Evolutionary conservation across 768 basidiomycete species (phyloP), one percentile per base, ranked within the genome.

Genomic region (Hygrophoropsis aurantiaca): DNA sequence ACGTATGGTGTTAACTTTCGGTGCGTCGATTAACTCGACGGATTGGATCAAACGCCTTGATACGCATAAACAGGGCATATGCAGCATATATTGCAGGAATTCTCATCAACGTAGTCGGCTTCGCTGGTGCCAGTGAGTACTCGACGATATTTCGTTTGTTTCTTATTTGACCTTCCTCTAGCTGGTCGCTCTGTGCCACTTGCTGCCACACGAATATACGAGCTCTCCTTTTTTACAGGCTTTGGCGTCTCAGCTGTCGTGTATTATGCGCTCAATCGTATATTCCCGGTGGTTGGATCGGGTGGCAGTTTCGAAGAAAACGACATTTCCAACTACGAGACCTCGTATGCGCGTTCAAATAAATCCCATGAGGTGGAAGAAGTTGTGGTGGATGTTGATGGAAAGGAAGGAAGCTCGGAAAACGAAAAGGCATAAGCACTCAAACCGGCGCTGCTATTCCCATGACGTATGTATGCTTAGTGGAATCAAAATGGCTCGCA

Each of bases 191-290:
- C 59, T 1, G 84, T 88, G 5, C 79, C 84, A 9, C 58, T 84
- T 24, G 79, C 78, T 3, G 85, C 86, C 3, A 84, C 79, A n/a
- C 75, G 78, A 42, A 78, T 85, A 53, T 85, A 83, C 64, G 67
- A 81, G 50, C 74, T 87, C 73, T 82, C 83, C 7, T 90, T 88
- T 74, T 85, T 88, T 70, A 83, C 84, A 19, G 86, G 87, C 19
- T 84, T 87, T 54, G 79, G 78, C 20, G 77, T 83, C 41, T 84
- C 86, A 1, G 70, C 77, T n/a, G 42, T 83, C 48, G 54, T 82
- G 24, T 90, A 89, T 64, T 74, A 67, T 56, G 13, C 66, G 18
- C 73, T 82, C 38, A 83, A 81, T 67, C 52, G 65, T 44, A 27
- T 74, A 32, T 84, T 76, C 64, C 84, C 87, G 5, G 74, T 78